Base-by-base conservation (phyloP, 2,329 filamentous ascomycete genomes). In the Dactylonectria estremocensis region DNA sequence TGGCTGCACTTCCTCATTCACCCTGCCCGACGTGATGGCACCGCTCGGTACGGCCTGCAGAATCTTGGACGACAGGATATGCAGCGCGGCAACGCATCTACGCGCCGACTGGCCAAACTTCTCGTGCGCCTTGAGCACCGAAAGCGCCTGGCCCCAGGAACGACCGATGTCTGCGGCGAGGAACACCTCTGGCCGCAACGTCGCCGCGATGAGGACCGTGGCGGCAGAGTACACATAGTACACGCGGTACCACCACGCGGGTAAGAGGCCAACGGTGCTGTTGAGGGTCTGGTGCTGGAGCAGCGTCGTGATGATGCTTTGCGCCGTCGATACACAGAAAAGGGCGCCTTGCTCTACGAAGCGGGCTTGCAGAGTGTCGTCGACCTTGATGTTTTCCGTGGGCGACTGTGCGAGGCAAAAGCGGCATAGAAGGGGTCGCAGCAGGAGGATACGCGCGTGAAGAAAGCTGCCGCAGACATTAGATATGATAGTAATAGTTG, bases 211-310 rank as follows among this genome's bases (percentile, higher is more conserved):
- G 2, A 83, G 74, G 0, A 82, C 73, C 0, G 78, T 81, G 1
- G 80, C 78, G 0, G 81, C 80, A 0, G 79, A 78, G 71, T 80
- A 81, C 16, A 82, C 69, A 16, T 81, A 82, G 62, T 80, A 82
- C 0, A 82, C 74, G 1, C 80, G 72, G 49, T 83, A 81, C 81
- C 81, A 82, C 81, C 81, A 83, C 0, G 80, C 80, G 2, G 80
- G 81, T 0, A 82, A 69, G 0, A 81, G 69, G 0, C 80, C 80
- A 1, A 81, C 73, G 0, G 77, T 79, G 5, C 72, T 76, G 7
- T 82, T 78, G 6, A 71, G 65, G 0, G 71, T 68, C n/a, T 79
- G 78, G 46, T 80, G 74, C 13, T 76, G 60, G 1, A 77, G 70
- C 1, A 82, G 72, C 1, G 73, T 69, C 0, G 75, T 61, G 13